Evolutionary conservation across 345 rosid genomes (phyloP), one percentile per base, ranked within the genome.

Genomic region (Nephelium lappaceum): DNA sequence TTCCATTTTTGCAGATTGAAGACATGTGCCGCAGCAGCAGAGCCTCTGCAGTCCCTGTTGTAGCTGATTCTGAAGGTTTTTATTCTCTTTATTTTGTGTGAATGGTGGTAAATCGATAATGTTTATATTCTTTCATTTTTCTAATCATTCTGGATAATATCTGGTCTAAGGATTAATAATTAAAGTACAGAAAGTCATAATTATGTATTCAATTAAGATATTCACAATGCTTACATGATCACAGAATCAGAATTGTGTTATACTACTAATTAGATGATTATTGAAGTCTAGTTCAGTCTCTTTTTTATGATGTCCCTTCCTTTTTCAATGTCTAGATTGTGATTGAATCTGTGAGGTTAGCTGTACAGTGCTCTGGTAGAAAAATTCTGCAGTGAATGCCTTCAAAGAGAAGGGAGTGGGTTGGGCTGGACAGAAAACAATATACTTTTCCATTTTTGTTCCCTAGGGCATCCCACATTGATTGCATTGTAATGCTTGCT

Each of bases 1-100:
- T 36, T 72, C 65, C 71, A 63, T 62, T 42, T 73, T 38, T 78
- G 80, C 83, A 94, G 99, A 96, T 96, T 77, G 99, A 91, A 87
- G 85, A 83, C 78, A 93, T 96, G 97, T 94, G 97, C 78, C 86
- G 86, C 80, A 89, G 83, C 81, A 91, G 88, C 72, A 88, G 78
- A 81, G 87, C 97, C 45, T 89, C 93, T 80, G 99, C 97, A 41
- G 93, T 94, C 82, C 99, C 99, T 64, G 89, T 96, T 71, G 81
- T 94, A 81, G 81, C 97, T 81, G 97, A 96, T 83, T 90, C 97
- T 83, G 94, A 89, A 94, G 99, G 99, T 31, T 31, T 31, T 31
- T 31, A 31, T 31, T 31, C 36, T 14, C 27, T 23, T 61, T 49
- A 57, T 64, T 62, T 53, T 79, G 36, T 69, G 66, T 82, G 63